phyloP scores from a whole-genome alignment of 176 grass and related monocot genomes.

The Pharus latifolius region DNA sequence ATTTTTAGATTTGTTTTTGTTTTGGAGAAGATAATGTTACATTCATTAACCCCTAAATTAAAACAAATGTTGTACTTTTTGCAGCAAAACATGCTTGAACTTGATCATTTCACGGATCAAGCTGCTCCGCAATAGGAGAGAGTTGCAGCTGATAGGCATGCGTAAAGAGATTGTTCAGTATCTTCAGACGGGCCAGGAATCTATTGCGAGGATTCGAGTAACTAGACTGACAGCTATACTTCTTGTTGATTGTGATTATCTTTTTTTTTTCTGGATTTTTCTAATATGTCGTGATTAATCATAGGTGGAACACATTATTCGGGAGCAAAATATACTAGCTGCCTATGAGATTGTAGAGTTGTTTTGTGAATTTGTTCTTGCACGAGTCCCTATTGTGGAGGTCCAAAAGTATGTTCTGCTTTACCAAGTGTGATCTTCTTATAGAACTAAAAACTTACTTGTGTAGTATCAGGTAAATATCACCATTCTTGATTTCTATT shows the following conservation, averaged over 20 bases:
- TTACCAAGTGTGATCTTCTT: background rate
- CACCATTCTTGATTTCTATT: background rate
- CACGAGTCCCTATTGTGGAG: slow-evolving; percentile 78
- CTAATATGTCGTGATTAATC: slow-evolving; percentile 18
- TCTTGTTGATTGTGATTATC: background rate
- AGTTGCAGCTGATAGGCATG: slow-evolving; percentile 80
- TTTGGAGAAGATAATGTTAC: background rate
- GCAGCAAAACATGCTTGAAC: slow-evolving; percentile 97
- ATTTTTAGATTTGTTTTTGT: no score
- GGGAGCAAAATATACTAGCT: slow-evolving; percentile 91
- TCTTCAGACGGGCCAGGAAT: slow-evolving; percentile 83
- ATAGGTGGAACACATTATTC: slow-evolving; percentile 91
- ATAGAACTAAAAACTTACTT: slow-evolving; percentile 4
- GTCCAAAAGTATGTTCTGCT: slow-evolving; percentile 61
- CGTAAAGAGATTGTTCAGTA: slow-evolving; percentile 90
- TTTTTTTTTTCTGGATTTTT: background rate
- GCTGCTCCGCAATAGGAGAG: slow-evolving; percentile 94
- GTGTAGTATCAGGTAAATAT: background rate
- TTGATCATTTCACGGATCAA: slow-evolving; percentile 94
- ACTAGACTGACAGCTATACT: slow-evolving; percentile 4
- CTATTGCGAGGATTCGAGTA: slow-evolving; percentile 87
- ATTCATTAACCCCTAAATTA: background rate
- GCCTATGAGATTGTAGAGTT: slow-evolving; percentile 94
- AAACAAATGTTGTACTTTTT: slow-evolving; percentile 1
- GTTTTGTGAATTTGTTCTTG: slow-evolving; percentile 98